phyloP scores from a whole-genome alignment of 108 stramenopile species.

The Cyclotella sp. region DNA sequence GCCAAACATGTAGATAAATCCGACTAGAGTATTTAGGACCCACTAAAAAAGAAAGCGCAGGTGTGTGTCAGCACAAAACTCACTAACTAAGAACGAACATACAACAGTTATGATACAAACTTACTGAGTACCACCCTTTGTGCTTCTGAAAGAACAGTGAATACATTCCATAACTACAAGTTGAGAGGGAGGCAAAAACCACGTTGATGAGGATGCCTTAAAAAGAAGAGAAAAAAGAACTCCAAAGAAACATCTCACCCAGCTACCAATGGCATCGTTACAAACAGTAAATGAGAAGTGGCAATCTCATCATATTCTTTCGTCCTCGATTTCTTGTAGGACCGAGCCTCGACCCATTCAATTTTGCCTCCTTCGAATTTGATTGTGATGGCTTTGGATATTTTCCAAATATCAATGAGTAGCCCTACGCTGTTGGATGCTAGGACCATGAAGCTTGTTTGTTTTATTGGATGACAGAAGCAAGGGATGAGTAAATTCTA shows the following conservation, averaged over 20 bases:
- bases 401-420: slow-evolving; percentile 82
- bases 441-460: slow-evolving; percentile 66
- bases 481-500: neutral
- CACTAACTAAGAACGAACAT: neutral
- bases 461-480: neutral
- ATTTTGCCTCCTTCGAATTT: slow-evolving; percentile 56
- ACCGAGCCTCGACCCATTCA: slow-evolving; percentile 62
- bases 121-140: slow-evolving; percentile 78
- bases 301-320: slow-evolving; percentile 80
- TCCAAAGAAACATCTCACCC: slow-evolving; percentile 26
- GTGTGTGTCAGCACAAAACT: too few relatives aligned
- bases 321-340: slow-evolving; percentile 63
- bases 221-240: neutral
- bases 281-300: slow-evolving; percentile 62
- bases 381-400: slow-evolving; percentile 61
- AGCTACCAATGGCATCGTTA: slow-evolving; percentile 75
- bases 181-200: neutral
- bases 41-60: slow-evolving; percentile 42
- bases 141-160: slow-evolving; percentile 74
- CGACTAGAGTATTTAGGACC: slow-evolving; percentile 67
- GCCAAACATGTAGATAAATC: slow-evolving; percentile 91
- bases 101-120: neutral
- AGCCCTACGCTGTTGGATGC: slow-evolving; percentile 71
- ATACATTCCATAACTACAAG: slow-evolving; percentile 66
- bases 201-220: neutral